Percentiles rank a stretch among this genome's conserved stretches.
Evolutionary conservation across 352 stramenopile genomes (phyloP).

Genomic region (Phytophthora pluvialis): DNA sequence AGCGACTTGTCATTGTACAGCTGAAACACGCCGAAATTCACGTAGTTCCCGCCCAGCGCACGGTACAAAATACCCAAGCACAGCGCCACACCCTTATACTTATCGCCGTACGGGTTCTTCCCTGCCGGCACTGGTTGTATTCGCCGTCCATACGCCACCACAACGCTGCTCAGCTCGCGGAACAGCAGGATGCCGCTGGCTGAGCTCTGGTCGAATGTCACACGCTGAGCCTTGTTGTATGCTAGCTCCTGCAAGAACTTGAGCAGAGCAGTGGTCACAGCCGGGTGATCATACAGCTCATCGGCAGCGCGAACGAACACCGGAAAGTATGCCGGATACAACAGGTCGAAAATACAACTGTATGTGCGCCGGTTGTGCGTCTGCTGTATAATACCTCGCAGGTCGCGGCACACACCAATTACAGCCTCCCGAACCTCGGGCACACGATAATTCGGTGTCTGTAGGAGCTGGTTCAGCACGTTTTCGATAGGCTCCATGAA

Average conservation of each 20-base stretch:
- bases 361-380: conserved; percentile 97
- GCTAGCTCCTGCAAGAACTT: conserved; percentile 97
- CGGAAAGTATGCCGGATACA: conserved; percentile 97
- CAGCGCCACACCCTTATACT: conserved; percentile 98
- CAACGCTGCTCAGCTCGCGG: conserved; percentile 94
- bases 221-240: conserved; percentile 96
- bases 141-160: conserved; percentile 95
- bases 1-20: conserved; percentile 97
- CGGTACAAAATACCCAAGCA: conserved; percentile 92
- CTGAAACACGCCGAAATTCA: conserved; percentile 99
- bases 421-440: conserved; percentile 89
- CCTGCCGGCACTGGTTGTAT: conserved; percentile 83
- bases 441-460: conserved; percentile 76
- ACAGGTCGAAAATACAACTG: conserved; percentile 97
- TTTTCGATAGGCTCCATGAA: conserved; percentile 96
- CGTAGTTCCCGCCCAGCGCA: conserved; percentile 94
- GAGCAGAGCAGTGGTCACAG: conserved; percentile 96
- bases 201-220: conserved; percentile 98
- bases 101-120: conserved; percentile 94
- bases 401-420: conserved; percentile 96
- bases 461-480: conserved; percentile 81
- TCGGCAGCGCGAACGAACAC: conserved; percentile 95
- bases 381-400: conserved; percentile 96
- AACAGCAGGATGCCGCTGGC: conserved; percentile 99
- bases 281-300: conserved; percentile 93